These are phyloP conservation scores for Coemansia sp. DNA, from an alignment of 192 early-diverging fungal species.

Conservation along the genomic window DNA sequence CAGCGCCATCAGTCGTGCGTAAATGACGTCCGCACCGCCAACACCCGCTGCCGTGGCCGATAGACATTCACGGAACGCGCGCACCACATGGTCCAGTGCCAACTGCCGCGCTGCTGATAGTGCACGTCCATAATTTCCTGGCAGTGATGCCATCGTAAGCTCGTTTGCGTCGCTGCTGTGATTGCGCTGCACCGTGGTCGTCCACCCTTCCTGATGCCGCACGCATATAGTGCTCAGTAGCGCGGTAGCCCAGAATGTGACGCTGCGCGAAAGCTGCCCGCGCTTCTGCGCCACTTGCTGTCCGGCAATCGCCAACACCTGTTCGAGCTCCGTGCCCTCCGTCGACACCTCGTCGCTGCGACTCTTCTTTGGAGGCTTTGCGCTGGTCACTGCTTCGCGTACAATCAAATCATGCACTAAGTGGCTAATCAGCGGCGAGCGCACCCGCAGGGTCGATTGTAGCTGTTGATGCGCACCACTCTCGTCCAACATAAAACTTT, in stretches of 20 bases:
- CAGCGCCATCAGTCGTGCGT: conserved; percentile 46
- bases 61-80: conserved; percentile 54
- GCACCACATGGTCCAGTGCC: conserved; percentile 47
- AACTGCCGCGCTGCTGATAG: conserved; percentile 41
- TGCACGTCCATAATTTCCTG: conserved; percentile 33
- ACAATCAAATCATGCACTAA: conserved; percentile 52
- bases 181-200: conserved; percentile 14
- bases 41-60: conserved; percentile 23
- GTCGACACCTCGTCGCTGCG: conserved; percentile 15
- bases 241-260: conserved; percentile 68
- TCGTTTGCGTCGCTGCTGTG: conserved; percentile 8
- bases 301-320: conserved; percentile 33
- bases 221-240: conserved; percentile 59
- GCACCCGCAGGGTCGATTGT: conserved; percentile 24
- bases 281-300: conserved; percentile 56
- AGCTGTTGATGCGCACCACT: conserved; percentile 11
- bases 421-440: conserved; percentile 50
- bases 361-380: conserved; percentile 25
- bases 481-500: conserved; percentile 13
- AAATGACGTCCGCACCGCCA: conserved; percentile 38
- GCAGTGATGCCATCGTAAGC: conserved; percentile 31
- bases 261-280: conserved; percentile 53
- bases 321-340: conserved; percentile 36
- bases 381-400: conserved; percentile 42
- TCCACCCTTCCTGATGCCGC: conserved; percentile 45